A percentile compares a stretch with the other conserved stretches of the same genome.
Evolutionary conservation across 176 grass and related monocot genomes (phyloP).

Genomic region (Oryza glaberrima): DNA sequence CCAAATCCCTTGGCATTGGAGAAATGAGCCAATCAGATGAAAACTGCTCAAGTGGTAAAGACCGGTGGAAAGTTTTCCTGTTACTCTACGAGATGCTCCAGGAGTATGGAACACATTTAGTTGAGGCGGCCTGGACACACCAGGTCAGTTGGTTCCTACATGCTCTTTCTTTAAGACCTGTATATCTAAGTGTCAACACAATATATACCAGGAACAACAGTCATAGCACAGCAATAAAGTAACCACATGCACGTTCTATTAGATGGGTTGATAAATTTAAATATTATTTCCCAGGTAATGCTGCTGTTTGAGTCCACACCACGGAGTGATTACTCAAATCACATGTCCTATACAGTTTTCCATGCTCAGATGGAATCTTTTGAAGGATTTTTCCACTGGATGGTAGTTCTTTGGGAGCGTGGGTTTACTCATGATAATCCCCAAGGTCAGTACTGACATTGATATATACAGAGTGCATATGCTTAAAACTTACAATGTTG

Average conservation of each 20-base stretch:
- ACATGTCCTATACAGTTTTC: slow-evolving; percentile 37
- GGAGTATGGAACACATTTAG: slow-evolving; percentile 94
- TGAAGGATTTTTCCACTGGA: slow-evolving; percentile 75
- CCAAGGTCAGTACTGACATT: slow-evolving; percentile 58
- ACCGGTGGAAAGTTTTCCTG: slow-evolving; percentile 80
- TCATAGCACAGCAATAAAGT: neutral
- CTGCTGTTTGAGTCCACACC: slow-evolving; percentile 69
- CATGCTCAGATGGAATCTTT: slow-evolving; percentile 77
- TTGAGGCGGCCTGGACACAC: slow-evolving; percentile 93
- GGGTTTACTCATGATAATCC: slow-evolving; percentile 96
- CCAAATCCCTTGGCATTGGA: slow-evolving; percentile 72
- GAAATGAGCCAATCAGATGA: slow-evolving; percentile 54
- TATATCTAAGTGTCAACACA: neutral
- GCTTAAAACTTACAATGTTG: slow-evolving; percentile 18
- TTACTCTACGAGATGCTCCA: slow-evolving; percentile 97
- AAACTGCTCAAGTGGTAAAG: slow-evolving; percentile 59
- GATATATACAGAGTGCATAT: slow-evolving; percentile 14
- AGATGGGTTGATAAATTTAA: slow-evolving; percentile 23
- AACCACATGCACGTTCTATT: slow-evolving; percentile 21
- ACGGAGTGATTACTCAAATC: slow-evolving; percentile 48
- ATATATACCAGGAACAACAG: neutral
- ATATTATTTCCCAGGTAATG: slow-evolving; percentile 58
- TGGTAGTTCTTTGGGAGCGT: slow-evolving; percentile 89
- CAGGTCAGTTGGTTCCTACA: slow-evolving; percentile 62
- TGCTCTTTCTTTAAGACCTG: slow-evolving; percentile 22